phyloP scores from a whole-genome alignment of 2,329 filamentous ascomycete species.

The Neopestalotiopsis rosae region DNA sequence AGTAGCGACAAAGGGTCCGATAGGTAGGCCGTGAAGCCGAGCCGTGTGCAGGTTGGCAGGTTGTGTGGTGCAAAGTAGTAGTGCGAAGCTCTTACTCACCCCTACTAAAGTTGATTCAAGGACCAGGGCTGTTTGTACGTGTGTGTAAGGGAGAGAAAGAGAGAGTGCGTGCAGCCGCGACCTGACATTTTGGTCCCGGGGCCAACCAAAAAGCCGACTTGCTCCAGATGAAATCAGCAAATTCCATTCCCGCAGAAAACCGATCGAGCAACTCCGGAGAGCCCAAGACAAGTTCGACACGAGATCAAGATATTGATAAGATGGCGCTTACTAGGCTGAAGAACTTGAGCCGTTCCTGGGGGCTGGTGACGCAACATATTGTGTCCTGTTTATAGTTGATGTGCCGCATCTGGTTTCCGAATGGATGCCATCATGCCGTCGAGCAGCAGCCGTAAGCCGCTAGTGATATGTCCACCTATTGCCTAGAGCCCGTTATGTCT shows the following conservation, averaged over 20 bases:
- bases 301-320: neutral
- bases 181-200: neutral
- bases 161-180: neutral
- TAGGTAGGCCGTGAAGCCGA: constrained; percentile 1
- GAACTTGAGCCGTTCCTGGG: neutral
- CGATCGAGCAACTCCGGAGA: neutral
- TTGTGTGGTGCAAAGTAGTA: too few species aligned
- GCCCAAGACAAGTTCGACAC: neutral
- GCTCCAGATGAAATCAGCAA: too few species aligned
- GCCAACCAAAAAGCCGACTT: too few species aligned
- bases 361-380: constrained; percentile 1
- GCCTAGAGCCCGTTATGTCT: neutral
- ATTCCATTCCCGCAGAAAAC: neutral
- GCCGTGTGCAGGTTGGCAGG: neutral
- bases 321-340: constrained; percentile 1
- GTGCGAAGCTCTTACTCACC: too few species aligned
- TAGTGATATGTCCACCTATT: neutral
- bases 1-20: neutral
- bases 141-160: too few species aligned
- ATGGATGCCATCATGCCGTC: neutral
- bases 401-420: neutral
- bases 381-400: neutral
- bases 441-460: neutral
- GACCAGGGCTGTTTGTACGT: too few species aligned
- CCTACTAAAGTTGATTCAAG: too few species aligned